These are phyloP conservation scores for Blastocrithidia nonstop DNA, from an alignment of 208 protist genomes.

Conservation along the genomic window DNA sequence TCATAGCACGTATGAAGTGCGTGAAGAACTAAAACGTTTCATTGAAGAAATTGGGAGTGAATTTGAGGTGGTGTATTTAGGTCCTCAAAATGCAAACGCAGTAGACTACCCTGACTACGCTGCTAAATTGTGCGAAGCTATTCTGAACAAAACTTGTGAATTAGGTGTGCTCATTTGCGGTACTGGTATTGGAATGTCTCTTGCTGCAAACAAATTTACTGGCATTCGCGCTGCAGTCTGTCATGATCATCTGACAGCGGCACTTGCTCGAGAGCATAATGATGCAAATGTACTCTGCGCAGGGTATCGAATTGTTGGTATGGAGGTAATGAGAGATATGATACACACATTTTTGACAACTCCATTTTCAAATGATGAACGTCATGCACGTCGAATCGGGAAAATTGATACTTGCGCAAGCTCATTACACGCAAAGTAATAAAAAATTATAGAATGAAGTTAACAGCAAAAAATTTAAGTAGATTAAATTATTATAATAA, in stretches of 20 bases:
- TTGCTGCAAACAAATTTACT: conserved; percentile 89
- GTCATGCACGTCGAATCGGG: conserved; percentile 44
- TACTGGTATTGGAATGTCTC: conserved; percentile 90
- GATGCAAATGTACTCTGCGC: conserved; percentile 86
- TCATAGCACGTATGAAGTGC: conserved; percentile 53
- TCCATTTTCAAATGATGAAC: conserved; percentile 57
- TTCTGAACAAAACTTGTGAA: conserved; percentile 44
- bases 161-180: conserved; percentile 85
- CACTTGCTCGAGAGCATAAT: conserved; percentile 81
- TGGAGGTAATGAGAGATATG: conserved; percentile 77
- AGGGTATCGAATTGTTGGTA: conserved; percentile 66
- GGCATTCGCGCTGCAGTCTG: conserved; percentile 89
- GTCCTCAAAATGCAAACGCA: conserved; percentile 18
- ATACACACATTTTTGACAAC: conserved; percentile 76
- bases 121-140: conserved; percentile 27
- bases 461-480: conserved; percentile 4
- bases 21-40: conserved; percentile 45
- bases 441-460: conserved; percentile 8
- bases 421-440: conserved; percentile 2
- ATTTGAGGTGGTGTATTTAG: conserved; percentile 62
- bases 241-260: conserved; percentile 84
- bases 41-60: conserved; percentile 25
- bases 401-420: conserved; percentile 31
- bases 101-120: conserved; percentile 93
- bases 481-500: conserved; percentile 2